These are phyloP conservation scores for Jamesozyma piceae DNA, from an alignment of 805 yeast genomes.

Conservation along the genomic window DNA sequence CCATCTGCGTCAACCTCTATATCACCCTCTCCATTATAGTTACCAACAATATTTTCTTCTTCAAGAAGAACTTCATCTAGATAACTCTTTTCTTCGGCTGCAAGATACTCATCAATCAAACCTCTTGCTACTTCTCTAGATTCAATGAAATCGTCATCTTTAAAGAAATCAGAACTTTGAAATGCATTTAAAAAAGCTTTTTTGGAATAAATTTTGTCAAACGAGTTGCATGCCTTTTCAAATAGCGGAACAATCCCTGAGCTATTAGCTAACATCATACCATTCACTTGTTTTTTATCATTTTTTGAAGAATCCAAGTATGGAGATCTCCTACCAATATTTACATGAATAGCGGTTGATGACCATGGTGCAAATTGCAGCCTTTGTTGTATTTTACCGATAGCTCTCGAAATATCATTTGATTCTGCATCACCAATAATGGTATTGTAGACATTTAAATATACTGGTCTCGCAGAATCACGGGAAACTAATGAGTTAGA, in stretches of 20 bases:
- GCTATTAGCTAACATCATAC: slow-evolving; percentile 76
- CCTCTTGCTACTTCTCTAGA: slow-evolving; percentile 65
- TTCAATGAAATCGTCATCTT: slow-evolving; percentile 63
- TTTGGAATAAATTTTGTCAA: slow-evolving; percentile 67
- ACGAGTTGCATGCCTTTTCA: slow-evolving; percentile 59
- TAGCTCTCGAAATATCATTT: slow-evolving; percentile 61
- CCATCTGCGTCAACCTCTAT: slow-evolving; percentile 23
- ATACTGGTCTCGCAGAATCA: slow-evolving; percentile 37
- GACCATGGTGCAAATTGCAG: slow-evolving; percentile 81
- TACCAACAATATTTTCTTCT: slow-evolving; percentile 30
- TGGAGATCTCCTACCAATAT: slow-evolving; percentile 66
- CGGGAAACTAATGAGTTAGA: slow-evolving; percentile 61
- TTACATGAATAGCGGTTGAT: slow-evolving; percentile 67
- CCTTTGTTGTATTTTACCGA: slow-evolving; percentile 52
- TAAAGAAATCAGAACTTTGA: slow-evolving; percentile 35
- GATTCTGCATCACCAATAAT: slow-evolving; percentile 56
- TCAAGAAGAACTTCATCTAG: slow-evolving; percentile 31
- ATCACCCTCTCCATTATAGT: background rate
- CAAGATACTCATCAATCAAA: slow-evolving; percentile 68
- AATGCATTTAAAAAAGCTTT: slow-evolving; percentile 81
- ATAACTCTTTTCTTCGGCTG: slow-evolving; percentile 49
- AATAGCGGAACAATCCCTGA: slow-evolving; percentile 65
- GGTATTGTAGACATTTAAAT: slow-evolving; percentile 63
- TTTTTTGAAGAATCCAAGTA: slow-evolving; percentile 23
- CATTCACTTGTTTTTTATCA: slow-evolving; percentile 48